phyloP scores from a whole-genome alignment of 805 yeast genomes.

The Millerozyma miso region DNA sequence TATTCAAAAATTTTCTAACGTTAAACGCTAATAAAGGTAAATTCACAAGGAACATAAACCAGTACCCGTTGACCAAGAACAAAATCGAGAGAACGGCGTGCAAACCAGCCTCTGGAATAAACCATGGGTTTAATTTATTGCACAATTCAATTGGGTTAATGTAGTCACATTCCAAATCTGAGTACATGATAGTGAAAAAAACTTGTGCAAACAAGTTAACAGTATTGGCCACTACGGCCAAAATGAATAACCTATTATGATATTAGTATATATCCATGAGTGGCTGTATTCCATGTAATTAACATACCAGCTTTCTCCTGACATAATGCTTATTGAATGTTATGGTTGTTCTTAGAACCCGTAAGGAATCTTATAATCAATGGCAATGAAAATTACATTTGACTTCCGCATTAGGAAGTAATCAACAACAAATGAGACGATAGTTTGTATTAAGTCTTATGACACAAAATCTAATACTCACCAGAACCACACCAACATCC shows the following conservation, averaged over 20 bases:
- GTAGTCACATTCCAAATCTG: constrained; percentile 93
- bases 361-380: constrained; percentile 2
- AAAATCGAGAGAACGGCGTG: constrained; percentile 69
- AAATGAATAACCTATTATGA: constrained; percentile 51
- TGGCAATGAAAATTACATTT: neutral
- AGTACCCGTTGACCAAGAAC: constrained; percentile 82
- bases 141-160: constrained; percentile 97
- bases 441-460: neutral
- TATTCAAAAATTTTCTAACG: constrained; percentile 69
- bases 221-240: constrained; percentile 81
- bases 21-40: constrained; percentile 83
- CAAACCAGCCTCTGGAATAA: constrained; percentile 83
- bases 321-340: constrained; percentile 22
- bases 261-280: neutral
- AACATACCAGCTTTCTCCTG: constrained; percentile 48
- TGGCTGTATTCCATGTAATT: neutral
- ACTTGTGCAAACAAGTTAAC: constrained; percentile 88
- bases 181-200: constrained; percentile 91
- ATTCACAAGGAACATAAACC: constrained; percentile 84
- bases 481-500: no score
- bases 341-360: neutral
- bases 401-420: constrained; percentile 7
- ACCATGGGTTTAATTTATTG: constrained; percentile 82
- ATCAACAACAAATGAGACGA: neutral
- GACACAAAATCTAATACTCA: neutral